Base-by-base conservation (phyloP, 2,329 filamentous ascomycete species). In the Calonectria henricotiae region DNA sequence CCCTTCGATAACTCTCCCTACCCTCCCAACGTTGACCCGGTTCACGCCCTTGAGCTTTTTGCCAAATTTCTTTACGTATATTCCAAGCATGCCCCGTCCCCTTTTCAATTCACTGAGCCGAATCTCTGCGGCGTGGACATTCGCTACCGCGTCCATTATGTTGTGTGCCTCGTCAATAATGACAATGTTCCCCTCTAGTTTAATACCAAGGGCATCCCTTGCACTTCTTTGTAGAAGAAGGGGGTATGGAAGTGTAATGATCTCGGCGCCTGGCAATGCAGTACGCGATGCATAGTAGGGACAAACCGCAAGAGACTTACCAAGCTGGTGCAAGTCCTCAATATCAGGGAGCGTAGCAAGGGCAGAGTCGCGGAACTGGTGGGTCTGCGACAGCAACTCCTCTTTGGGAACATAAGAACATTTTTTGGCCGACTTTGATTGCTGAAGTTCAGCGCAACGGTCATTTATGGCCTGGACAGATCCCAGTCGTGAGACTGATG, bases 131-230 rank as follows among this genome's bases (percentile, higher is more conserved):
- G 95, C 95, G 80, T 98, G 91, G 39, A 98, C 96, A 54, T 91
- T 92, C 17, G 94, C 90, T 54, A 99, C 94, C 0, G 96, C 95
- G 80, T 98, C 95, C 92, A 98, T 98, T 63, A 99, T 89, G 79
- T 99, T 99, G 80, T 99, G 96, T 0, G 96, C 96, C 84, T 99
- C 96, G 75, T 99, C 96, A 58, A 99, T 94, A 30, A 99, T 93
- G n/a, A 99, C 91, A 0, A 99, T 87, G 78, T 97, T 96, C 5
- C 91, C 91, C 76, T 97, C 95, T 9, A 99, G 83, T 27, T 93
- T 96, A 49, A 99, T 91, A 0, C 93, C 92, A 0, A 99, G 86
- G 0, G 96, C 95, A 71, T 98, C 95, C 60, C 96, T 88, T 0
- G 96, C 95, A 4, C 91, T 93, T 76, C 92, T 93, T 78, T 98